Evolutionary conservation across 2,329 filamentous ascomycete species (phyloP).

Genomic region (Dactylella cylindrospora): DNA sequence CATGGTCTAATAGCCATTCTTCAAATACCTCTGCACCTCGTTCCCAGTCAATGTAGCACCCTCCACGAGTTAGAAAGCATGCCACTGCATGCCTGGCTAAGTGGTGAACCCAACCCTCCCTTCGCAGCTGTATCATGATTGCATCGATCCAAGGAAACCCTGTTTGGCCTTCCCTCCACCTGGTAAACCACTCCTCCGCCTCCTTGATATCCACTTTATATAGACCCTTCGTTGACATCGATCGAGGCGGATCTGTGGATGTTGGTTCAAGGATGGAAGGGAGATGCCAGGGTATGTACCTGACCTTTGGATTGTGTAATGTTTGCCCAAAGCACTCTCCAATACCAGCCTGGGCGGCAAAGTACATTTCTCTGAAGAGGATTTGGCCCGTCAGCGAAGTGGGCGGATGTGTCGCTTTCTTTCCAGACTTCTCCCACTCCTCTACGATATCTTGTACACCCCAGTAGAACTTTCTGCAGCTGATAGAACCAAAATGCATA

Average conservation of each 20-base stretch:
- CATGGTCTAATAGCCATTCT: conserved; percentile 73
- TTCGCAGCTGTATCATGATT: conserved; percentile 71
- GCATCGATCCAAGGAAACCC: conserved; percentile 82
- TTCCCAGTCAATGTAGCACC: conserved; percentile 78
- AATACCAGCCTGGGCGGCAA: conserved; percentile 70
- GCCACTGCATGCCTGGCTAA: conserved; percentile 75
- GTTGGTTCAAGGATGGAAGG: conserved; percentile 60
- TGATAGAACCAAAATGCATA: conserved; percentile 72
- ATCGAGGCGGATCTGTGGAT: conserved; percentile 53
- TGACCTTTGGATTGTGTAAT: conserved; percentile 62
- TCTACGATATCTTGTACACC: conserved; percentile 65
- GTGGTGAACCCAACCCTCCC: conserved; percentile 79
- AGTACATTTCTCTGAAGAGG: conserved; percentile 81
- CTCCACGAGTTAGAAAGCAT: conserved; percentile 76
- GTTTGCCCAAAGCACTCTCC: conserved; percentile 67
- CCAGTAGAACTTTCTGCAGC: conserved; percentile 73
- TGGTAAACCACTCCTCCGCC: conserved; percentile 66
- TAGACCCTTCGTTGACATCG: conserved; percentile 58
- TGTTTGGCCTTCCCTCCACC: conserved; percentile 69
- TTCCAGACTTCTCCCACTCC: conserved; percentile 60
- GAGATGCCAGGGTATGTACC: conserved; percentile 79
- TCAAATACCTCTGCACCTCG: conserved; percentile 76
- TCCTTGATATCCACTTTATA: conserved; percentile 66
- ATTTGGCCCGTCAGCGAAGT: conserved; percentile 72
- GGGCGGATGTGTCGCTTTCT: conserved; percentile 61